These are phyloP conservation scores for Sporothrix humicola DNA, from an alignment of 2,329 filamentous ascomycete genomes.

Conservation along the genomic window DNA sequence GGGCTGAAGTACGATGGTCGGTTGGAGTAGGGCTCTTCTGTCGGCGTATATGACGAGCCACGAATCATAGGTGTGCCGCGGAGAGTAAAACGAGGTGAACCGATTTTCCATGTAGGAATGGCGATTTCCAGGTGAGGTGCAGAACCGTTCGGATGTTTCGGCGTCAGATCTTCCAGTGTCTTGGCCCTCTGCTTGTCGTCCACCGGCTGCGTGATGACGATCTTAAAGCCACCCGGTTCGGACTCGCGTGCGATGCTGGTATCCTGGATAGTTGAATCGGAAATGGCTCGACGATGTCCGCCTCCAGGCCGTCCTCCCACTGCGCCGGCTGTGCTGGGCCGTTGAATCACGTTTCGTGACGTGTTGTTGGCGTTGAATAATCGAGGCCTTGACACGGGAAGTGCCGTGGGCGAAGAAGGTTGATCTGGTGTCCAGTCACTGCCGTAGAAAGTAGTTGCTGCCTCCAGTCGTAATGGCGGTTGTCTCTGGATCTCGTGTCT, in stretches of 20 bases:
- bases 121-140: conserved; percentile 67
- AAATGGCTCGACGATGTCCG: conserved; percentile 68
- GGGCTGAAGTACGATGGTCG: conserved; percentile 45
- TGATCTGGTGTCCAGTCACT: conserved; percentile 54
- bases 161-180: conserved; percentile 63
- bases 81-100: conserved; percentile 78
- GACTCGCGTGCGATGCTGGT: conserved; percentile 57
- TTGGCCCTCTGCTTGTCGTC: conserved; percentile 63
- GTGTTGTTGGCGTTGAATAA: conserved; percentile 16
- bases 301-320: conserved; percentile 20
- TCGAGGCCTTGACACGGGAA: conserved; percentile 11
- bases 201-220: conserved; percentile 76
- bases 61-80: conserved; percentile 78
- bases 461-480: background rate
- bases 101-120: conserved; percentile 84
- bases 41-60: conserved; percentile 79
- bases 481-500: conserved; percentile 35
- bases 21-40: conserved; percentile 72
- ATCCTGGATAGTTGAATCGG: conserved; percentile 78
- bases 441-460: conserved; percentile 38
- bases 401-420: conserved; percentile 46
- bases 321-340: conserved; percentile 28
- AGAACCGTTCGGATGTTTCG: conserved; percentile 53
- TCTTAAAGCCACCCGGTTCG: conserved; percentile 74
- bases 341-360: background rate